These are phyloP conservation scores for Trichoderma sp. DNA, from an alignment of 2,329 filamentous ascomycete genomes.

Conservation along the genomic window DNA sequence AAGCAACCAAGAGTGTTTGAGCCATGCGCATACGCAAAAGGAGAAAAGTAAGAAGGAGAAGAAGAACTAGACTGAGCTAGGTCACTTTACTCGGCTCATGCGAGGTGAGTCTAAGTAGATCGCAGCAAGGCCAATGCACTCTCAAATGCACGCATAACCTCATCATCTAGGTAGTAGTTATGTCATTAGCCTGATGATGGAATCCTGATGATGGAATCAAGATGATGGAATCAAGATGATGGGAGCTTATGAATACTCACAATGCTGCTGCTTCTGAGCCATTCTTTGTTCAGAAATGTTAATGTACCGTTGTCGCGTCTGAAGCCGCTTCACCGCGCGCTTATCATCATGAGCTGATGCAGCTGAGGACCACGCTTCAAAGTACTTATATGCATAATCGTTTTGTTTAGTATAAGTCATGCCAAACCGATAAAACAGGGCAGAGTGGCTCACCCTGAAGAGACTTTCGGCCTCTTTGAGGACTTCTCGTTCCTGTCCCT, in stretches of 20 bases:
- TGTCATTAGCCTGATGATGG: conserved; percentile 24
- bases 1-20: neutral
- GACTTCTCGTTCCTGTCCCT: conserved; percentile 64
- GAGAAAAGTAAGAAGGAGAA: neutral
- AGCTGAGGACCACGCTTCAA: conserved; percentile 75
- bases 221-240: neutral
- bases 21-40: neutral
- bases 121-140: conserved; percentile 58
- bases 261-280: conserved; percentile 75
- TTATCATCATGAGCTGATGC: conserved; percentile 73
- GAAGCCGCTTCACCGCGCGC: conserved; percentile 75
- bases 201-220: neutral
- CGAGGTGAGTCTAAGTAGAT: conserved; percentile 32
- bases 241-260: conserved; percentile 52
- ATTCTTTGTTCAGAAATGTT: conserved; percentile 71
- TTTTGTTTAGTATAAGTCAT: neutral
- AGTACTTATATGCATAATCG: conserved; percentile 58
- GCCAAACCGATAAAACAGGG: neutral
- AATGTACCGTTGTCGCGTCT: conserved; percentile 76
- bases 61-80: neutral
- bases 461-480: conserved; percentile 67
- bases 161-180: conserved; percentile 37
- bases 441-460: conserved; percentile 55
- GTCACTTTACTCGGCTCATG: neutral
- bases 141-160: conserved; percentile 65